phyloP scores from a whole-genome alignment of 306 rosid genomes.

The Vicia sativa region DNA sequence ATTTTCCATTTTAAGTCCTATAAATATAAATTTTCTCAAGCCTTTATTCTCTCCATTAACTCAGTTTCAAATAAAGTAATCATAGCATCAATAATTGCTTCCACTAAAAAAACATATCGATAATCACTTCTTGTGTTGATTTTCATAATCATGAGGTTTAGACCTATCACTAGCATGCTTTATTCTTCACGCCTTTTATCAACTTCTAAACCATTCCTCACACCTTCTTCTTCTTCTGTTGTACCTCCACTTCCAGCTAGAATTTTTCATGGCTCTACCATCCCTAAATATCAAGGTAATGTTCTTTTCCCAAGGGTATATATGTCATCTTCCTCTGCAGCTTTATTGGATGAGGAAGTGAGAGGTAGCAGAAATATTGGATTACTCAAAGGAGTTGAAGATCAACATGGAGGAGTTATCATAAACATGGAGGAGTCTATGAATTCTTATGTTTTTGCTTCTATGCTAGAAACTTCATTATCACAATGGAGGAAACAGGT shows the following conservation, averaged over 20 bases:
- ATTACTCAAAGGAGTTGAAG: slow-evolving; percentile 55
- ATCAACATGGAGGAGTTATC: slow-evolving; percentile 67
- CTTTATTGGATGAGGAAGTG: slow-evolving; percentile 39
- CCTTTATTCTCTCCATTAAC: slow-evolving; percentile 8
- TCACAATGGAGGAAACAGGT: slow-evolving; percentile 72
- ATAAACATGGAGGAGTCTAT: slow-evolving; percentile 57
- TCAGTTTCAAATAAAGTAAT: slow-evolving; percentile 1
- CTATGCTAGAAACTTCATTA: slow-evolving; percentile 58
- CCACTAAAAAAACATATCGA: not conserved
- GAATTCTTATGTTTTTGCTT: slow-evolving; percentile 53
- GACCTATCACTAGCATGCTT: slow-evolving; percentile 39
- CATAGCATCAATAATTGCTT: slow-evolving; percentile 6
- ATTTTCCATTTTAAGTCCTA: slow-evolving; percentile 7
- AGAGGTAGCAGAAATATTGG: slow-evolving; percentile 21
- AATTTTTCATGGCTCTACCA: slow-evolving; percentile 17
- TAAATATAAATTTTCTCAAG: slow-evolving; percentile 33
- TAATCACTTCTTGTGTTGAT: not conserved
- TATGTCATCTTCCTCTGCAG: slow-evolving; percentile 37
- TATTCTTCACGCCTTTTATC: slow-evolving; percentile 35
- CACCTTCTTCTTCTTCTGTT: slow-evolving; percentile 34
- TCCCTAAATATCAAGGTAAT: slow-evolving; percentile 38
- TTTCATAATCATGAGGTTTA: slow-evolving; percentile 50
- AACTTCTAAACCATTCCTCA: slow-evolving; percentile 35
- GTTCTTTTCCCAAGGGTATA: slow-evolving; percentile 27
- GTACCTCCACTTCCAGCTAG: slow-evolving; percentile 30